Conservation (phyloP, 257 asterid genomes). For the Solanum acaule region DNA sequence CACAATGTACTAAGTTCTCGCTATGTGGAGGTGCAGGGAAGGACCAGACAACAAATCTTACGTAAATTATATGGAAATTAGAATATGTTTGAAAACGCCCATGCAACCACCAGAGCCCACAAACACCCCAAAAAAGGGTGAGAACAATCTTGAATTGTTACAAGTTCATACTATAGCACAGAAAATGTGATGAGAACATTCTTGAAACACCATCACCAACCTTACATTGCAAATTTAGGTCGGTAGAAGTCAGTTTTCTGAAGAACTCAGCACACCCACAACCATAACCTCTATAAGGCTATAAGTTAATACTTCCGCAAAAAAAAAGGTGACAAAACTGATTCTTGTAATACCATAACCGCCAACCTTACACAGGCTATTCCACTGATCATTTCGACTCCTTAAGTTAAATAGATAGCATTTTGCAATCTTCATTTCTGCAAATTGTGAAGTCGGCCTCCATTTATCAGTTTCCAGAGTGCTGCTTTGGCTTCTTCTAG, state of each 20-base stretch:
- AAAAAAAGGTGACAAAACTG: not conserved
- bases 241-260: not conserved
- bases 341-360: not conserved
- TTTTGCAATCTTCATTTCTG: constrained; percentile 20
- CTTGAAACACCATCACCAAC: not conserved
- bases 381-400: not conserved
- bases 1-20: not conserved
- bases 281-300: not conserved
- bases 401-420: not conserved
- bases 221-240: not conserved
- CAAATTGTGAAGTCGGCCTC: constrained; percentile 49
- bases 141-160: not conserved
- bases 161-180: not conserved
- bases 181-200: not conserved
- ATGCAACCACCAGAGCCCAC: not conserved
- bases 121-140: not conserved
- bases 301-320: not conserved
- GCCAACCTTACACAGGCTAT: not conserved
- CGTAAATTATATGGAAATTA: not conserved
- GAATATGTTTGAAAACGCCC: not conserved
- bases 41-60: not conserved
- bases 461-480: constrained; percentile 50
- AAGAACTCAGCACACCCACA: not conserved
- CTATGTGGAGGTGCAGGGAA: not conserved
- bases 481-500: constrained; percentile 86